Base-by-base conservation (phyloP, 1,284 basidiomycete species). In the Golubevia pallescens region DNA sequence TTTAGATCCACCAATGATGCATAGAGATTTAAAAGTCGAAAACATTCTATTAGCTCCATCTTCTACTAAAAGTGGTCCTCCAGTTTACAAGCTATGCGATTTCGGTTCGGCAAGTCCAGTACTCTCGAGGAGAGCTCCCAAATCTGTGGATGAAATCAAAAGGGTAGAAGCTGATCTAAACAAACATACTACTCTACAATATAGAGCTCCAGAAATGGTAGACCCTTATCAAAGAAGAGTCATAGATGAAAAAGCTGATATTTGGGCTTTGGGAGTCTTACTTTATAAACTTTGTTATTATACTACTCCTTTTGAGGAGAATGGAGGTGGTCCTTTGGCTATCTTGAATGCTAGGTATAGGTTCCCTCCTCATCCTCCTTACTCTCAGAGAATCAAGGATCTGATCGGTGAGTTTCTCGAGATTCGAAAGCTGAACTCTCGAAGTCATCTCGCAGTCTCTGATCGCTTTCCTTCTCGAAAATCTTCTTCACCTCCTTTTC, bases 271-370 rank as follows among this genome's bases (percentile, higher is more conserved):
- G 23, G 92, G 92, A 34, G 91, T 92, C 20, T 86, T 93, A 16
- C 88, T 93, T 8, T 93, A 93, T 88, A 93, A 93, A 86, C 88
- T 90, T 5, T 99, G 97, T 87, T 99, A 98, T 87, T 99, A 99
- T 86, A 99, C 96, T 0, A 99, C 97, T 0, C 97, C 97, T 0
- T 98, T 98, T 55, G 81, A 84, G 57, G 80, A 77, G 62, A 79
- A 82, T 78, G 78, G 97, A 95, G 87, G 96, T 75, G 96, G 96
- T 0, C 93, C 95, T 0, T 87, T 99, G 59, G 97, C 97, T 0
- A 99, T 99, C 70, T 89, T 98, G 68, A 97, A 97, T 79, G 96
- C 95, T 32, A 94, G 96, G 81, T 99, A 97, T 86, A 92, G 92
- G 63, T 71, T 69, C 52, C 71, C 74, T 13, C 53, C 67, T n/a